Percentiles rank a stretch among this genome's conserved stretches.
Evolutionary conservation across 2,329 filamentous ascomycete genomes (phyloP).

Genomic region (Xylariaceae sp.): DNA sequence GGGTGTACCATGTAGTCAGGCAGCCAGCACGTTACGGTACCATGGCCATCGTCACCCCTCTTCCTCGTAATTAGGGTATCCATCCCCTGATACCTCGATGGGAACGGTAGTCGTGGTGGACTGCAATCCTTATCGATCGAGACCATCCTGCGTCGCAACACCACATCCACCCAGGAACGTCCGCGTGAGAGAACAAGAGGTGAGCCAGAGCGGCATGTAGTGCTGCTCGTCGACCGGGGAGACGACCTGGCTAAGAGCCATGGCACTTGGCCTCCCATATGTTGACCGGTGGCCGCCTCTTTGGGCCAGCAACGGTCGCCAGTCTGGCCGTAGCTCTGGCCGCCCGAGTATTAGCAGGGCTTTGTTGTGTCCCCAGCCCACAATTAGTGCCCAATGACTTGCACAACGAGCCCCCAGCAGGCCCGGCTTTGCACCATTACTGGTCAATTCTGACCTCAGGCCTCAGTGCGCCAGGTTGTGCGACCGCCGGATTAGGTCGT

Average conservation of each 20-base stretch:
- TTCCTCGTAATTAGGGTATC: background rate
- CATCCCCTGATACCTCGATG: background rate
- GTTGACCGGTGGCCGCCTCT: slow-evolving; percentile 19
- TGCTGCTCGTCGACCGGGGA: slow-evolving; percentile 6
- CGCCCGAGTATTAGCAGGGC: slow-evolving; percentile 11
- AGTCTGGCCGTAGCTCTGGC: slow-evolving; percentile 23
- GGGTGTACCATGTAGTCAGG: slow-evolving; percentile 11
- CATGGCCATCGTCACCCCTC: background rate
- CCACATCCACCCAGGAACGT: slow-evolving; percentile 1
- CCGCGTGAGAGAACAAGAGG: slow-evolving; percentile 4
- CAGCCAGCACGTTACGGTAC: slow-evolving; percentile 8
- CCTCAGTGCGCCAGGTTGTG: slow-evolving; percentile 20
- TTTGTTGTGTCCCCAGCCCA: slow-evolving; percentile 21
- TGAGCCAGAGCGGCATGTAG: background rate
- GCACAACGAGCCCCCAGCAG: slow-evolving; percentile 8
- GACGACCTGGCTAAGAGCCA: slow-evolving; percentile 16
- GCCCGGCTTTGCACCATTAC: slow-evolving; percentile 10
- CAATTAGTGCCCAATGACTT: slow-evolving; percentile 29
- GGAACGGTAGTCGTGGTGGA: background rate
- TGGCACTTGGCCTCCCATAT: slow-evolving; percentile 23
- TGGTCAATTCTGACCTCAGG: slow-evolving; percentile 21
- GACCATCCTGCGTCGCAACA: background rate
- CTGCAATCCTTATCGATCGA: slow-evolving; percentile 2
- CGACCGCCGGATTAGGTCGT: slow-evolving; percentile 8
- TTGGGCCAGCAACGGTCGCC: slow-evolving; percentile 15